These are phyloP conservation scores for Chytriomyces sp. DNA, from an alignment of 192 early-diverging fungal species.

Conservation along the genomic window DNA sequence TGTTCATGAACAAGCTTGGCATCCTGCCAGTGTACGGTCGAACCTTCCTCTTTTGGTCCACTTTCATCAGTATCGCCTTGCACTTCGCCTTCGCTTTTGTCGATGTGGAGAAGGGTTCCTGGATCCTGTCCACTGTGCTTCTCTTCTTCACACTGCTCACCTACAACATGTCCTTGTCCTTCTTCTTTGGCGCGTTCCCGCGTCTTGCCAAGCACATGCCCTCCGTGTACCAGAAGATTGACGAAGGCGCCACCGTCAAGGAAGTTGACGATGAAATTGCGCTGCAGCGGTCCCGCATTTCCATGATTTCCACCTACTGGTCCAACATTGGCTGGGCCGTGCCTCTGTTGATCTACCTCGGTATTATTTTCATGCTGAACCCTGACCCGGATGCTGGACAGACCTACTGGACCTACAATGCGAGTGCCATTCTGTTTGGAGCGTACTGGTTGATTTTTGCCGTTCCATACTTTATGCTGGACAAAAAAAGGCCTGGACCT, in stretches of 20 bases:
- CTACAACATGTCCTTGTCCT: conserved; percentile 23
- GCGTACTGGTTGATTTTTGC: conserved; percentile 45
- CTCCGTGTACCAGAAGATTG: conserved; percentile 23
- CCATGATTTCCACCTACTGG: conserved; percentile 53
- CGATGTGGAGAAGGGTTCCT: background rate
- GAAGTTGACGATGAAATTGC: conserved; percentile 32
- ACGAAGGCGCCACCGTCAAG: conserved; percentile 11
- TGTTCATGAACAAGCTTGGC: no score
- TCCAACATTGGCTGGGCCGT: conserved; percentile 54
- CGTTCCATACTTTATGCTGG: conserved; percentile 46
- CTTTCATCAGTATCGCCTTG: background rate
- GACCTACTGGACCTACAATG: conserved; percentile 25
- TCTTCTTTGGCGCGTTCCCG: conserved; percentile 32
- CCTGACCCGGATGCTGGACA: conserved; percentile 27
- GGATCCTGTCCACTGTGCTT: background rate
- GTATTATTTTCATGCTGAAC: conserved; percentile 37
- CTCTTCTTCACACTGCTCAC: conserved; percentile 8
- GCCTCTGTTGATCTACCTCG: conserved; percentile 37
- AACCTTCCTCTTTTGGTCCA: conserved; percentile 15
- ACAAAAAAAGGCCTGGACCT: conserved; percentile 48
- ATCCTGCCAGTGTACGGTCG: conserved; percentile 9
- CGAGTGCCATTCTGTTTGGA: conserved; percentile 34
- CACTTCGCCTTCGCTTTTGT: conserved; percentile 23
- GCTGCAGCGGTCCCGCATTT: conserved; percentile 48
- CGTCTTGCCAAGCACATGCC: conserved; percentile 31